Percentiles rank a stretch among this genome's conserved stretches.
phyloP scores from a whole-genome alignment of 805 yeast species.

The Cyberlindnera xylosilytica region DNA sequence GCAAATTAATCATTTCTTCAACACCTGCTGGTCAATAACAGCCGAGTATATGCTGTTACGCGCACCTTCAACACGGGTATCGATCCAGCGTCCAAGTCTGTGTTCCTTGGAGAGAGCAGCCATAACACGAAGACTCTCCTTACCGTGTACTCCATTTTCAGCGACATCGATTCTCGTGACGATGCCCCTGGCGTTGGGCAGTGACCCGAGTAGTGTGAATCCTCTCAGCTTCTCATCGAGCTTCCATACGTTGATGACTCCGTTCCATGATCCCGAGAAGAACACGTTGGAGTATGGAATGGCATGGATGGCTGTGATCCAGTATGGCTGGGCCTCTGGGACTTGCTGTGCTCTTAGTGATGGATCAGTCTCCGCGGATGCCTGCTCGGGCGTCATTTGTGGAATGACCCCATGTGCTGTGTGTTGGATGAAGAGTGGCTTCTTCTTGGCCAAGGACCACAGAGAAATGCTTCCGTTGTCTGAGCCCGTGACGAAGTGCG shows the following conservation, averaged over 20 bases:
- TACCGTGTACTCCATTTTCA: constrained; percentile 49
- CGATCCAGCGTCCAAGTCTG: constrained; percentile 83
- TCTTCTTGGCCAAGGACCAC: constrained; percentile 90
- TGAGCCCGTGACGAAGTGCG: constrained; percentile 90
- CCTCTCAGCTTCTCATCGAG: constrained; percentile 60
- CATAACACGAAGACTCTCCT: constrained; percentile 50
- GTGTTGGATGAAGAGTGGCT: constrained; percentile 69
- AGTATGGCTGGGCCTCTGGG: constrained; percentile 75
- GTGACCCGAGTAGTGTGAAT: constrained; percentile 53
- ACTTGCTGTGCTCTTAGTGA: constrained; percentile 43
- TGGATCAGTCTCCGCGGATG: constrained; percentile 48
- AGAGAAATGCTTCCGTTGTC: constrained; percentile 89
- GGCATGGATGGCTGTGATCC: constrained; percentile 80
- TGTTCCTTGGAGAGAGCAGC: constrained; percentile 83
- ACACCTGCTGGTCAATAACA: constrained; percentile 39
- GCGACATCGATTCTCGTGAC: constrained; percentile 61
- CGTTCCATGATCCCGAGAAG: constrained; percentile 86
- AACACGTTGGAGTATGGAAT: constrained; percentile 84
- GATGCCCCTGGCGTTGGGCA: constrained; percentile 64
- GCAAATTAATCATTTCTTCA: constrained; percentile 13
- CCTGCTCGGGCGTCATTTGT: constrained; percentile 43
- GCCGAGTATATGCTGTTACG: constrained; percentile 71
- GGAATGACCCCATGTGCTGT: constrained; percentile 75
- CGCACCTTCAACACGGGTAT: constrained; percentile 51
- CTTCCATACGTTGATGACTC: constrained; percentile 75